Evolutionary conservation across 2,329 filamentous ascomycete species (phyloP), one percentile per base, ranked within the genome.

Genomic region (Beauveria brongniartii): DNA sequence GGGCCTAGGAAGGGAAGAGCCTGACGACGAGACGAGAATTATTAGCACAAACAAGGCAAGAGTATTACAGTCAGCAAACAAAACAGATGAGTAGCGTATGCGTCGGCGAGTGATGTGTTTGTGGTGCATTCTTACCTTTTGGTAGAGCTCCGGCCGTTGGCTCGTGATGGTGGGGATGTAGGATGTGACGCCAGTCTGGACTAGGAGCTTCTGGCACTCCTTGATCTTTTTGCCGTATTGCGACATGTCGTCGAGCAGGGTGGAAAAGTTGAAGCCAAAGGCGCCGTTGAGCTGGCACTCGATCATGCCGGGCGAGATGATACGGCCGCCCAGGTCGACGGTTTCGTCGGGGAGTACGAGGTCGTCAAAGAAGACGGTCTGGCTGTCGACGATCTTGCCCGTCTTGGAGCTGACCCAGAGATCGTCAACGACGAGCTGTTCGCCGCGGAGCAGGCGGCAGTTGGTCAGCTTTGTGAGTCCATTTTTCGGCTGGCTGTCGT

Each of bases 201-300:
- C 81, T 57, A 97, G 79, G 34, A 82, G 80, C 65, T 79, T 83
- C 73, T 94, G 94, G 63, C 93, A 80, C 61, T 85, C 79, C 64
- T 79, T 80, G 55, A 96, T 77, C n/a, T 84, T 86, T 72, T 90
- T 88, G 62, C 83, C 82, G 68, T 95, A 96, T 56, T 82, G 79
- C 34, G 79, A 75, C 74, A 82, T 84, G 68, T 88, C 84, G 18
- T 86, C 80, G n/a, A 89, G 84, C 10, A 91, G 79, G 1, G 86
- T 85, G 3, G 91, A 94, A 73, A 95, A 96, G 77, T 96, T 93
- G 78, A 96, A 95, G 61, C 92, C 92, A 69, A 92, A 93, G 10
- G 90, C 92, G 53, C 92, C 92, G 69, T 97, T 97, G 67, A 97
- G 85, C 74, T 97, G 92, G 57, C 89, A 88, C 66, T 97, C 92